Evolutionary conservation across 1,284 basidiomycete genomes (phyloP).

Genomic region (Puccinia brachypodii): DNA sequence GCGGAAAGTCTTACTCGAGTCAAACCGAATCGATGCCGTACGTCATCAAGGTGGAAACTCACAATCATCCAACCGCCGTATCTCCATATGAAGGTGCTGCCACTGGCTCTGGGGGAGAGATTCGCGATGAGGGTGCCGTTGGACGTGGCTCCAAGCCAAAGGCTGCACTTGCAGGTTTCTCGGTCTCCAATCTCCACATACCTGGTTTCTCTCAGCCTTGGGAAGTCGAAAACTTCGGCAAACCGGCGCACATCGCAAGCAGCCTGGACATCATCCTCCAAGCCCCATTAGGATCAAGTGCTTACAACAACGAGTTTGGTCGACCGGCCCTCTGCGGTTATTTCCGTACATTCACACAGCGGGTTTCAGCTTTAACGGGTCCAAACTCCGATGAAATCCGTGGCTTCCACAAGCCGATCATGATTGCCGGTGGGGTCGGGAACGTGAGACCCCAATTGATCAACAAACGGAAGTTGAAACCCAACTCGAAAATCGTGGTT

Average conservation of each 20-base stretch:
- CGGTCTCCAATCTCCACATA: slow-evolving; percentile 89
- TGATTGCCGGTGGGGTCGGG: slow-evolving; percentile 96
- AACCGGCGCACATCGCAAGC: slow-evolving; percentile 85
- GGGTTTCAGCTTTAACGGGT: slow-evolving; percentile 70
- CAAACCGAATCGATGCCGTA: slow-evolving; percentile 77
- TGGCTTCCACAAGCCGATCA: slow-evolving; percentile 99
- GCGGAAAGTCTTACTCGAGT: slow-evolving; percentile 55
- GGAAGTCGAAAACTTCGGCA: slow-evolving; percentile 81
- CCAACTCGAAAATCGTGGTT: slow-evolving; percentile 83
- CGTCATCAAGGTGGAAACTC: slow-evolving; percentile 97
- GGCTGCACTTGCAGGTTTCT: slow-evolving; percentile 90
- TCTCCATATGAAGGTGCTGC: slow-evolving; percentile 97
- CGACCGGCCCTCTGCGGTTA: slow-evolving; percentile 69
- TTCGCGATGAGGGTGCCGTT: slow-evolving; percentile 94
- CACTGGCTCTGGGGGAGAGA: slow-evolving; percentile 96
- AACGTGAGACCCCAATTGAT: slow-evolving; percentile 82
- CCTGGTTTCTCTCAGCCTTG: slow-evolving; percentile 84
- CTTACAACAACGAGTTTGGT: slow-evolving; percentile 99
- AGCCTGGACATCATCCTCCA: slow-evolving; percentile 97
- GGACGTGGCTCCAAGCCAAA: slow-evolving; percentile 94
- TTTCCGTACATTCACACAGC: slow-evolving; percentile 55
- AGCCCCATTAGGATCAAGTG: slow-evolving; percentile 87
- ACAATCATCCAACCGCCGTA: slow-evolving; percentile 98
- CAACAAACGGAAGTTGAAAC: slow-evolving; percentile 70
- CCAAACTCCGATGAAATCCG: slow-evolving; percentile 81